Base-by-base conservation (phyloP, 176 grass and related monocot species). In the Aechmea fasciata region DNA sequence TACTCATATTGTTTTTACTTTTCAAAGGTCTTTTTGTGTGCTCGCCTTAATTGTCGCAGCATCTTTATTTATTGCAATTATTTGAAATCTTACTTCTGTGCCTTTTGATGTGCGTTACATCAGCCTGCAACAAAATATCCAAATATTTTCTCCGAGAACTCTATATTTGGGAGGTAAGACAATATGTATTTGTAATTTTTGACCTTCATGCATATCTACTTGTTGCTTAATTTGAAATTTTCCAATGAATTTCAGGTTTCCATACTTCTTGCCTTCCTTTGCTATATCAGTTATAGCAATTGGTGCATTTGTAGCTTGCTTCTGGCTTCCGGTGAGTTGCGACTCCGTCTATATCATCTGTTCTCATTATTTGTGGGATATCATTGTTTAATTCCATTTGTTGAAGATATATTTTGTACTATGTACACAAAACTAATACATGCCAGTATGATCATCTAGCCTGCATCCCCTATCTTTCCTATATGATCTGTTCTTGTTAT, bases 221-320 rank as follows among this genome's bases (percentile, higher is more conserved):
- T 76, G 13, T 29, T 47, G 18, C 20, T 52, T 14, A 54, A 20
- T 69, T 69, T 52, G 65, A 13, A 72, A 29, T 24, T 67, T 11
- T 66, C 12, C 17, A 70, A 76, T 64, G 64, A 13, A 17, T 69
- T 82, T 53, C 59, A 91, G 88, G 75, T 91, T 87, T 80, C 88
- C 88, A 17, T 91, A 91, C 71, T 84, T 91, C 48, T 74, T 91
- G 49, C 88, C 88, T 47, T 87, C 77, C 71, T 83, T 91, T 9
- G 68, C 82, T 24, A 84, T 91, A 78, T 87, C 83, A 8, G 57
- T 87, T 18, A 64, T 91, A 55, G 88, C 88, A 81, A 77, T 72
- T 63, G 80, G 63, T 61, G 75, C 83, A 79, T 78, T 75, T 51
- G 28, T 87, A 51, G 80, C 81, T 13, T 87, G 80, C 54, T 83